Percentiles rank a stretch among this genome's conserved stretches.
Evolutionary conservation across 768 basidiomycete genomes (phyloP).

Genomic region (Pleurotus cornucopiae): DNA sequence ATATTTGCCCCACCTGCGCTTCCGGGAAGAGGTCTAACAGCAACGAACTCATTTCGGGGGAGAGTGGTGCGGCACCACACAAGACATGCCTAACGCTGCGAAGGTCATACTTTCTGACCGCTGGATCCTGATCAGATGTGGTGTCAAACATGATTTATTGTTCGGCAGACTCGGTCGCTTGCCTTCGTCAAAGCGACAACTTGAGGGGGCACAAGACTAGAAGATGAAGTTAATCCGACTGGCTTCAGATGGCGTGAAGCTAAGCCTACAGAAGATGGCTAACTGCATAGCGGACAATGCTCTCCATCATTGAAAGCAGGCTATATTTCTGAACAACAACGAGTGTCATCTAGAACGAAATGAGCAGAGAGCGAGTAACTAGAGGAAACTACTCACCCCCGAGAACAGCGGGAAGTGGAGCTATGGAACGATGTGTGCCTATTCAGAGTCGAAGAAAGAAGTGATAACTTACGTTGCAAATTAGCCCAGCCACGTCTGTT

Average conservation of each 20-base stretch:
- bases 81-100: constrained; percentile 34
- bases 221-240: constrained; percentile 18
- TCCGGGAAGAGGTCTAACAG: constrained; percentile 43
- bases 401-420: constrained; percentile 53
- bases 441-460: neutral
- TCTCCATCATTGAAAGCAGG: constrained; percentile 39
- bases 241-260: constrained; percentile 17
- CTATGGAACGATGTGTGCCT: constrained; percentile 23
- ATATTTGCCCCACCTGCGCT: constrained; percentile 55
- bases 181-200: constrained; percentile 49
- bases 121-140: constrained; percentile 33
- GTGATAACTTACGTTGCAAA: constrained; percentile 36
- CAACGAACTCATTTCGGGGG: constrained; percentile 43
- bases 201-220: constrained; percentile 44
- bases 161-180: constrained; percentile 31
- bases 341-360: constrained; percentile 38
- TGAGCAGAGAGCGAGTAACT: neutral
- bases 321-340: constrained; percentile 44
- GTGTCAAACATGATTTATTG: constrained; percentile 24
- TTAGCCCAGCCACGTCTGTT: constrained; percentile 39
- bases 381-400: constrained; percentile 29
- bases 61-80: constrained; percentile 57
- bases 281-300: constrained; percentile 39
- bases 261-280: constrained; percentile 42
- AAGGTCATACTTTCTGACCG: constrained; percentile 37